A percentile compares a stretch with the other conserved stretches of the same genome.
These are phyloP conservation scores for Xerocomellus amylosporus DNA, from an alignment of 768 basidiomycete species.

Conservation along the genomic window DNA sequence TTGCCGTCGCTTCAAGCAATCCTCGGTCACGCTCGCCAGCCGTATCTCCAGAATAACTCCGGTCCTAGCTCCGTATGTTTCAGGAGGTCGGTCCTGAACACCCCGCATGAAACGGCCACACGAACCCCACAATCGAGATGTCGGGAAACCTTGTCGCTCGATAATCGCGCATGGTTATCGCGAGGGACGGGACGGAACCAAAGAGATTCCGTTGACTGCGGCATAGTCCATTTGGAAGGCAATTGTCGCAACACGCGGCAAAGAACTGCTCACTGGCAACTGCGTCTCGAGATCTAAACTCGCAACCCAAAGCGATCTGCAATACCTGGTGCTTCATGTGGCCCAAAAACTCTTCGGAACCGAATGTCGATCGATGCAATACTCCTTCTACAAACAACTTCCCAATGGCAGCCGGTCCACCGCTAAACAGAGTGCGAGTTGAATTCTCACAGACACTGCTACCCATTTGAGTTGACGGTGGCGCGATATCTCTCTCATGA, in stretches of 20 bases:
- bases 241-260: background rate
- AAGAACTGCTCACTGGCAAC: background rate
- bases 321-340: background rate
- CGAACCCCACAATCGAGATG: constrained; percentile 5
- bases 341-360: background rate
- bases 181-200: background rate
- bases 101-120: background rate
- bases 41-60: background rate
- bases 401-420: background rate
- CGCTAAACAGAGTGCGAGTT: background rate
- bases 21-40: background rate
- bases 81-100: constrained; percentile 10
- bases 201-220: background rate
- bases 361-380: background rate
- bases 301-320: background rate
- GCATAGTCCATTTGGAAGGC: constrained; percentile 8
- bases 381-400: background rate
- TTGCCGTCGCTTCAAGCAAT: background rate
- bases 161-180: background rate
- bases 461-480: background rate
- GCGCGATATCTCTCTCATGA: background rate
- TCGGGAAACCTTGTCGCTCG: background rate
- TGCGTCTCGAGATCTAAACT: background rate
- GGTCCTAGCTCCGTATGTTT: background rate
- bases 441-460: background rate